Conservation (phyloP, 805 yeast species). For the Schwanniomyces pseudopolymorphus region DNA sequence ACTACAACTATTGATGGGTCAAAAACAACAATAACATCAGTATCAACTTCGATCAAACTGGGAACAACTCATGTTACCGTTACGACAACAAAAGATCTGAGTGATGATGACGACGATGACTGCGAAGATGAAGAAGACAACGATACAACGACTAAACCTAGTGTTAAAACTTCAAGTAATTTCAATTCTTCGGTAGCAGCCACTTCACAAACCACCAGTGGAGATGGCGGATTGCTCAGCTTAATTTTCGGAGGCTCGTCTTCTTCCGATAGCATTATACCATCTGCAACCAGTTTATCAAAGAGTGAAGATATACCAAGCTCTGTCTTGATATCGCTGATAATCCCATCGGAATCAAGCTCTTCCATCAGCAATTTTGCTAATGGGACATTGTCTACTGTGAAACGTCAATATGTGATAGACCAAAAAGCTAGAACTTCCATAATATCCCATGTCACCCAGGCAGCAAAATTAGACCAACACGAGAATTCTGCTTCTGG, state of each 20-base stretch:
- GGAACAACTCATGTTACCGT: neutral
- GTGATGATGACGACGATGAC: neutral
- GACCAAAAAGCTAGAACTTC: neutral
- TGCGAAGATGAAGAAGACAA: neutral
- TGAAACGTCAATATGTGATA: neutral
- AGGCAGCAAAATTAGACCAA: neutral
- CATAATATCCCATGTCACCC: neutral
- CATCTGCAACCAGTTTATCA: neutral
- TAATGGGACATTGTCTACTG: neutral
- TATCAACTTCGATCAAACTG: neutral
- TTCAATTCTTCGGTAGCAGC: neutral
- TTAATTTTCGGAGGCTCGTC: neutral
- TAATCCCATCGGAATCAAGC: neutral
- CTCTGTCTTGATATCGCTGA: neutral
- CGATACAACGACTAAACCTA: neutral
- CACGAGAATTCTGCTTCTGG: neutral
- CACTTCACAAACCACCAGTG: slow-evolving; percentile 1
- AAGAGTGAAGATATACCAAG: neutral
- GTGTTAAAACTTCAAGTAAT: neutral
- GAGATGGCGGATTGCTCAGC: slow-evolving; percentile 2
- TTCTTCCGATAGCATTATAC: neutral
- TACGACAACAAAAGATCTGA: neutral
- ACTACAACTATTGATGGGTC: neutral
- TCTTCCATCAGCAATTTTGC: neutral
- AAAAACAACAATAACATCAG: neutral